Base-by-base conservation (phyloP, 2,329 filamentous ascomycete species). In the Teratosphaeria nubilosa region DNA sequence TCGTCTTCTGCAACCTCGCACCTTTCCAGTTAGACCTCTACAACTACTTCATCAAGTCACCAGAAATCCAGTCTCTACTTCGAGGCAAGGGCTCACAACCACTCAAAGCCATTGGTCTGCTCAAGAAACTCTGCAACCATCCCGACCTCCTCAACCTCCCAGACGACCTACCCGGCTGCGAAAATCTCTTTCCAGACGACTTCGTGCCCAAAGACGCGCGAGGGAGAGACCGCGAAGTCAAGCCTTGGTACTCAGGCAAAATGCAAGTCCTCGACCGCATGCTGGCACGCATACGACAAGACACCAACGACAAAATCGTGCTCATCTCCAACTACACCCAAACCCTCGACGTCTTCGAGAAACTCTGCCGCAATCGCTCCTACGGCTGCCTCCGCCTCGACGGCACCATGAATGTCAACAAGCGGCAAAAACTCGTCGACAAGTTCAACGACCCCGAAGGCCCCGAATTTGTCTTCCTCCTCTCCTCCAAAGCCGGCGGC, bases 61-160 rank as follows among this genome's bases (percentile, higher is more conserved):
- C 94, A 0, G 90, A 95, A 60, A 97, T 99, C 68, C 91, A 95
- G 71, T 91, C 88, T 56, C 78, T 99, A 51, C 82, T 99, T 37
- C 85, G 89, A 64, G 94, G 94, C 61, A 97, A 96, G 74, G 92
- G 91, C 27, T 96, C 91, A 59, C 92, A 97, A 68, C 94, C 94
- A 1, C 80, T 99, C 53, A 97, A 97, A 73, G 94, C 94, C 7
- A 99, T 99, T 72, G 91, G 90, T 52, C 86, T 99, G 65, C 81
- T 99, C 69, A 99, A 99, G 76, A 99, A 99, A 73, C 85, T 99
- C 14, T 99, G 95, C 78, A 99, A 99, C 66, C 94, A 99, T 68
- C 94, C 94, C 0, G 94, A 99, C 70, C 82, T 99, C 3, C 82
- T 99, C 34, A 88, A 91, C 61, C 79, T 97, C 1, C 78, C 86